Evolutionary conservation across 495 filamentous ascomycete genomes (phyloP), one percentile per base, ranked within the genome.

Genomic region (Neurospora sublineolata): DNA sequence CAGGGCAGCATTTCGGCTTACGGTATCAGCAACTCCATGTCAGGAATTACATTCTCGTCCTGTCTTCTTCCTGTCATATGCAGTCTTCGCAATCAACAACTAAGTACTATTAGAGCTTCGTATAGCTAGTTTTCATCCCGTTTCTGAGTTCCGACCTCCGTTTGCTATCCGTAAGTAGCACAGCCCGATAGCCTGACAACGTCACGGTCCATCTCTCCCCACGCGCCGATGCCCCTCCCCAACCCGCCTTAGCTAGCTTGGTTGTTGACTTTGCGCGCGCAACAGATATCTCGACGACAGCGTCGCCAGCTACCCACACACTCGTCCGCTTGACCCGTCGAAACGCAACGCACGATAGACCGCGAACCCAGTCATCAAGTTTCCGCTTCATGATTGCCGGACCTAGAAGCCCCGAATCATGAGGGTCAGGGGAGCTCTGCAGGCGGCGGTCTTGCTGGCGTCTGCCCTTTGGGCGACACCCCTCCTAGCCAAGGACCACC

Each of bases 401-500:
- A 60, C 37, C 42, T 30, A 67, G 67, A 16, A 73, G 36, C 58
- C 68, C 40, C 69, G 64, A 77, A 84, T 78, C 78, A 85, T 85
- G 83, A 84, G 80, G 79, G 78, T 76, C 69, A 74, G 79, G 80
- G 77, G 80, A 82, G 79, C 79, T 81, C 77, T 82, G 74, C 78
- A 79, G 77, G 79, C 78, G 41, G 76, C 79, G 67, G 78, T 79
- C 78, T 79, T 82, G 76, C 75, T 81, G 74, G 78, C 82, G 78
- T 78, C 79, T 44, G 73, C 77, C 73, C 75, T 83, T 52, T 82
- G 79, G 80, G 74, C 79, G 60, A 77, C 78, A 52, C 78, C 82
- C 71, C 76, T 80, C 73, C 77, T 75, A 40, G 86, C 84, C 33
- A 85, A 85, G 71, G 84, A 86, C 69, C 73, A 72, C 23, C 86